Evolutionary conservation across 2,329 filamentous ascomycete species (phyloP).

Genomic region (Cryphonectria naterciae): DNA sequence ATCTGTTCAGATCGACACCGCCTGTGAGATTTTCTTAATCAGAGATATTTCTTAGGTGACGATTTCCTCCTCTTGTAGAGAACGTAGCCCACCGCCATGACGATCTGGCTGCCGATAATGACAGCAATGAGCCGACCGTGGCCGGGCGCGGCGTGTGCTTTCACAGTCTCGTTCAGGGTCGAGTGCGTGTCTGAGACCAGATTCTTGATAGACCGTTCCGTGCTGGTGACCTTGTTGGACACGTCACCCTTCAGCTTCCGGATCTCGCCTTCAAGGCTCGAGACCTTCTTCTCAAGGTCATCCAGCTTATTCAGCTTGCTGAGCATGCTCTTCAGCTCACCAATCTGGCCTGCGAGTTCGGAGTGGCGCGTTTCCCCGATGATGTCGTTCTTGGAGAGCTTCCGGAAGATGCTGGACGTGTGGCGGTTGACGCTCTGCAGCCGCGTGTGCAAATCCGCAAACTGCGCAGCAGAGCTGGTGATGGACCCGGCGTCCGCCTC

Average conservation of each 20-base stretch:
- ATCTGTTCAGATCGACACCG: not conserved
- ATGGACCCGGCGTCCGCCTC: slow-evolving; percentile 54
- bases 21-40: slow-evolving; percentile 30
- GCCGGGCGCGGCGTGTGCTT: slow-evolving; percentile 50
- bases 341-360: slow-evolving; percentile 54
- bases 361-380: slow-evolving; percentile 60
- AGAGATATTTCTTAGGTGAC: slow-evolving; percentile 92
- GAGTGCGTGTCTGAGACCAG: slow-evolving; percentile 53
- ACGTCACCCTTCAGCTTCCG: slow-evolving; percentile 61
- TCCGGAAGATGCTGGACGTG: slow-evolving; percentile 63
- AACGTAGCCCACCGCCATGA: slow-evolving; percentile 71
- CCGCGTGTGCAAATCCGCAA: slow-evolving; percentile 83
- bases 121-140: slow-evolving; percentile 66
- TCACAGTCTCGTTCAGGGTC: slow-evolving; percentile 52
- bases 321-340: slow-evolving; percentile 52
- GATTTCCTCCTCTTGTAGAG: slow-evolving; percentile 80
- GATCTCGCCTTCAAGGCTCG: slow-evolving; percentile 62
- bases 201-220: slow-evolving; percentile 57
- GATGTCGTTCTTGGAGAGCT: slow-evolving; percentile 55
- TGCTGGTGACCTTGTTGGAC: slow-evolving; percentile 52
- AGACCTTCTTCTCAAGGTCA: slow-evolving; percentile 49
- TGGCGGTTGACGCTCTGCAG: slow-evolving; percentile 75
- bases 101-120: slow-evolving; percentile 73
- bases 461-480: slow-evolving; percentile 63
- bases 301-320: slow-evolving; percentile 48